Conservation (phyloP, 2,329 filamentous ascomycete species). For the Biscogniauxia marginata region DNA sequence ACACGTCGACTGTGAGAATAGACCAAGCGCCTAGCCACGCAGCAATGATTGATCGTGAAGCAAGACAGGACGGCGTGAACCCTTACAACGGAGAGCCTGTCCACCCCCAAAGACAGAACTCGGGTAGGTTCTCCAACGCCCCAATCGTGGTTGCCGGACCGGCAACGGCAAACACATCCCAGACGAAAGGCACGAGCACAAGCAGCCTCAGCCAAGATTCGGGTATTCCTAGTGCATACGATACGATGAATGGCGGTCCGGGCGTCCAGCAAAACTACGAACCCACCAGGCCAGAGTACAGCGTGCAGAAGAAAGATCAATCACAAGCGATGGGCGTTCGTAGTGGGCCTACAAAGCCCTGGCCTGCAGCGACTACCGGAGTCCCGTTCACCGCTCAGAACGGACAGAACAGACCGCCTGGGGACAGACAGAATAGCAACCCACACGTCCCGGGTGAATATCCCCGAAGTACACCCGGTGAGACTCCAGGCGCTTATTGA, state of each 20-base stretch:
- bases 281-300: conserved; percentile 1
- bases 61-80: conserved; percentile 55
- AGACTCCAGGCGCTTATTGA: conserved; percentile 16
- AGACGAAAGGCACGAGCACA: conserved; percentile 16
- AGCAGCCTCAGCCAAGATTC: conserved; percentile 21
- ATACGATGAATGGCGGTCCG: conserved; percentile 7
- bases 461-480: conserved; percentile 19
- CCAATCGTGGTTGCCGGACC: conserved; percentile 23
- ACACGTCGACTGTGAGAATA: conserved; percentile 44
- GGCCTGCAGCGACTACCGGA: conserved; percentile 8
- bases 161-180: conserved; percentile 9
- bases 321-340: conserved; percentile 1
- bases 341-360: conserved; percentile 21
- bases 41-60: conserved; percentile 49
- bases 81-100: conserved; percentile 53
- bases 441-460: conserved; percentile 33
- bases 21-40: conserved; percentile 51
- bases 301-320: conserved; percentile 5
- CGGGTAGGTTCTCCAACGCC: conserved; percentile 15
- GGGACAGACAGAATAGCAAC: conserved; percentile 24
- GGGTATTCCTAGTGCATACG: conserved; percentile 17
- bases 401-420: conserved; percentile 16
- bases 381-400: conserved; percentile 16
- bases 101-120: conserved; percentile 13
- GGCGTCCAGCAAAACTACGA: conserved; percentile 14